Conservation (phyloP, 2,329 filamentous ascomycete species). For the Volutella citrinella region DNA sequence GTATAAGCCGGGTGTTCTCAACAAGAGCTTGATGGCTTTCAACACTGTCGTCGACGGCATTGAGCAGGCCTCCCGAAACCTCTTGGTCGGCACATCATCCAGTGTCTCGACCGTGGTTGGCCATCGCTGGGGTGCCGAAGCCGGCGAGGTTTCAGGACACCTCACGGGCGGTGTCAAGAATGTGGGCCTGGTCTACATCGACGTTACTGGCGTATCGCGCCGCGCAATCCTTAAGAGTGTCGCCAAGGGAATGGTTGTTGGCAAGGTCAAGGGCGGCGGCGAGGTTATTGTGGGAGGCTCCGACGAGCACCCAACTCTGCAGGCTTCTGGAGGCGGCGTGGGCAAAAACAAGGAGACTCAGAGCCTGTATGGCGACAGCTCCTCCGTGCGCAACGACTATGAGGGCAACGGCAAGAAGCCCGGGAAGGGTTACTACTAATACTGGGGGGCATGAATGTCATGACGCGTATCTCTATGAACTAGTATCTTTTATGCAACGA, state of each 20-base stretch:
- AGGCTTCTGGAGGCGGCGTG: conserved; percentile 17
- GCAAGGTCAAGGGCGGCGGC: conserved; percentile 70
- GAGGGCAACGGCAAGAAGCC: conserved; percentile 32
- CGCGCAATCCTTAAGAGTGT: conserved; percentile 90
- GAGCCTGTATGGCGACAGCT: conserved; percentile 25
- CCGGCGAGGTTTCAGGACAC: conserved; percentile 70
- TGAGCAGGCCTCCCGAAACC: conserved; percentile 76
- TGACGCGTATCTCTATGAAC: conserved; percentile 7
- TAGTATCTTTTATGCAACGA: conserved; percentile 4
- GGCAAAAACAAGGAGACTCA: conserved; percentile 18
- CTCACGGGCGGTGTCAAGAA: conserved; percentile 90
- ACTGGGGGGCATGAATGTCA: conserved; percentile 4
- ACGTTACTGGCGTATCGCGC: conserved; percentile 88
- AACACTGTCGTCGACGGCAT: conserved; percentile 92
- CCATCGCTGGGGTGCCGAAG: conserved; percentile 87
- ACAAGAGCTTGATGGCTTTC: conserved; percentile 96
- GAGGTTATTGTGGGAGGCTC: conserved; percentile 72
- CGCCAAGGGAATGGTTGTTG: conserved; percentile 93
- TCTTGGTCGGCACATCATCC: conserved; percentile 70
- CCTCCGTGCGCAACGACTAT: conserved; percentile 25
- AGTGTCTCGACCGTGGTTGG: conserved; percentile 84
- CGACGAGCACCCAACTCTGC: conserved; percentile 33
- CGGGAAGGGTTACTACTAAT: conserved; percentile 18
- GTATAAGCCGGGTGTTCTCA: conserved; percentile 89
- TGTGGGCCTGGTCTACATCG: conserved; percentile 94